phyloP scores from a whole-genome alignment of 2,329 filamentous ascomycete genomes.

The Penicillium sp. region DNA sequence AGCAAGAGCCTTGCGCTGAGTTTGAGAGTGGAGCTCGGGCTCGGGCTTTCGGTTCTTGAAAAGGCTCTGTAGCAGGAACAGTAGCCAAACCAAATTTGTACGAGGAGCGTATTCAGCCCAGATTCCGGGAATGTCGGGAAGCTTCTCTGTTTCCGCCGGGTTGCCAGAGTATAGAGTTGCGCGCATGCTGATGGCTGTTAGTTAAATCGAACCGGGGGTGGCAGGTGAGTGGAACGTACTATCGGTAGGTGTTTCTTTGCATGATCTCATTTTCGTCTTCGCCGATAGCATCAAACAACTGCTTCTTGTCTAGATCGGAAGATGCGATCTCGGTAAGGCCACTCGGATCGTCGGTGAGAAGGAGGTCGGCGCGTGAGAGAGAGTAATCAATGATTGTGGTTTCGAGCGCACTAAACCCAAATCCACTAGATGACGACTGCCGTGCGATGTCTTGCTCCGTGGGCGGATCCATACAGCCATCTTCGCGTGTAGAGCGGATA shows the following conservation, averaged over 20 bases:
- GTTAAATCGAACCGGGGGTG: background rate
- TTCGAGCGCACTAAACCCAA: constrained; percentile 59
- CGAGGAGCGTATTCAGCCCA: constrained; percentile 61
- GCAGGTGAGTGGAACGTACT: constrained; percentile 30
- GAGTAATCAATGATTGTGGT: constrained; percentile 71
- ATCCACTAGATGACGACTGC: constrained; percentile 39
- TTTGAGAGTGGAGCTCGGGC: constrained; percentile 14
- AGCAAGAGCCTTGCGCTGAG: constrained; percentile 33
- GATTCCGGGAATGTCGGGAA: constrained; percentile 37
- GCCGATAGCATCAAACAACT: constrained; percentile 46
- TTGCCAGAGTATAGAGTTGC: constrained; percentile 46
- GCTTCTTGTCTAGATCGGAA: constrained; percentile 46
- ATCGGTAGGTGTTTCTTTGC: constrained; percentile 45
- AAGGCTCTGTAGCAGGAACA: constrained; percentile 61
- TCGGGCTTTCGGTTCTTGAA: constrained; percentile 43
- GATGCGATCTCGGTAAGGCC: constrained; percentile 38
- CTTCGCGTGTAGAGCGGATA: constrained; percentile 44
- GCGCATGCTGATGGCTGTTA: constrained; percentile 37
- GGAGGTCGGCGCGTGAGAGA: constrained; percentile 61
- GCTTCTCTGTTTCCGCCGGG: constrained; percentile 43
- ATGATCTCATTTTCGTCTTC: constrained; percentile 44
- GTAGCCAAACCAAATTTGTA: constrained; percentile 66
- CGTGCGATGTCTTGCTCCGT: constrained; percentile 33
- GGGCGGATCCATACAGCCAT: constrained; percentile 36
- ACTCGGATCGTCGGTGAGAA: constrained; percentile 24